These are phyloP conservation scores for Quercus rubra DNA, from an alignment of 306 rosid genomes.

Conservation along the genomic window DNA sequence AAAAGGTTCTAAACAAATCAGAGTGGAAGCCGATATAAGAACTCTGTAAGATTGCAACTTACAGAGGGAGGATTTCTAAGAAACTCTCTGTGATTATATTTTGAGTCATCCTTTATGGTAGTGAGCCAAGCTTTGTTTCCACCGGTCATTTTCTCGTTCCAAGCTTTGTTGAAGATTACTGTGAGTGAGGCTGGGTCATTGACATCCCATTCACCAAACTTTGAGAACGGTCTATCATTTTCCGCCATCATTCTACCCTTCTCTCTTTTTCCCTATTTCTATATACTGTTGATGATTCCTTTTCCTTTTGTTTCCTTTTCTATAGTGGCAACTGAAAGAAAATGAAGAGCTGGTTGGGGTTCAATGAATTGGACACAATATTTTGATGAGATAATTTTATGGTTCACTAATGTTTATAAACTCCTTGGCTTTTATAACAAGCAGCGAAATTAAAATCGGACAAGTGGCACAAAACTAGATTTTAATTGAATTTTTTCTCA, in stretches of 20 bases:
- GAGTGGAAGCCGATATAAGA: neutral
- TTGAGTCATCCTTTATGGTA: conserved; percentile 35
- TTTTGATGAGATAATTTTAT: too few relatives aligned
- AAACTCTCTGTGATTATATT: conserved; percentile 43
- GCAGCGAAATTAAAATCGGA: too few relatives aligned
- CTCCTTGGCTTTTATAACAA: too few relatives aligned
- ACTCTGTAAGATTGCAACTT: conserved; percentile 14
- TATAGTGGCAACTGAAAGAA: too few relatives aligned
- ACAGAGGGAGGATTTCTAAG: conserved; percentile 64
- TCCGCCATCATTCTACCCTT: conserved; percentile 20
- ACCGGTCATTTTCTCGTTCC: conserved; percentile 62
- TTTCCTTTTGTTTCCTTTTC: too few relatives aligned
- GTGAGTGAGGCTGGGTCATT: conserved; percentile 80
- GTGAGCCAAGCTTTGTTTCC: conserved; percentile 39
- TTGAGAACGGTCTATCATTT: conserved; percentile 55
- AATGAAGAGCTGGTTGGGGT: too few relatives aligned
- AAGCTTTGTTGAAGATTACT: conserved; percentile 70
- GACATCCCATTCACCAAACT: conserved; percentile 88
- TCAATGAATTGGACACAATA: too few relatives aligned
- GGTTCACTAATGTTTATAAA: too few relatives aligned
- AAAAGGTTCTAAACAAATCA: neutral
- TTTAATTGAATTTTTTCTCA: too few relatives aligned
- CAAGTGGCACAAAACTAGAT: too few relatives aligned
- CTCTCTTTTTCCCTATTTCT: too few relatives aligned
- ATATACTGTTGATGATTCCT: too few relatives aligned